Evolutionary conservation across 2,329 filamentous ascomycete genomes (phyloP), one percentile per base, ranked within the genome.

Genomic region (Colletotrichum navitas): DNA sequence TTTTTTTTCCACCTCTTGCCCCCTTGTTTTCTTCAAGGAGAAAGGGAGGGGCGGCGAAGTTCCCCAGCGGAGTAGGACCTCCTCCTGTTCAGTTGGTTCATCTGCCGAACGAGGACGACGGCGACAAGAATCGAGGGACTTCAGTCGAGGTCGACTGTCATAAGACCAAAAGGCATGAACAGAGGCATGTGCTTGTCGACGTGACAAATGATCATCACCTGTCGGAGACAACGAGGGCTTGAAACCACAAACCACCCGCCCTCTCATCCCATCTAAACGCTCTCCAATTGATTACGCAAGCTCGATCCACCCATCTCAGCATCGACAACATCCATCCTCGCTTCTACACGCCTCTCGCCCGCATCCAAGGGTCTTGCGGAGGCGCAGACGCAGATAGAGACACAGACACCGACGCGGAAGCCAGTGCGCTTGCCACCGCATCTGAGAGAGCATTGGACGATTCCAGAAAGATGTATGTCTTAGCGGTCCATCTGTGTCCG

Each of bases 261-360:
- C 62, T 32, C 49, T 61, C 39, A 41, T 18, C 1, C 39, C 5
- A 11, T 39, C 36, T 34, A 34, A 34, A 34, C 39, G 16, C 39
- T 56, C 55, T 61, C 41, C 67, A 61, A 36, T 39, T 49, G 56
- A 49, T 12, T 39, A 34, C 45, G 26, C 41, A 63, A 56, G n/a
- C 47, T 26, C 47, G 56, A 43, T 67, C 56, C 63, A 62, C 58
- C 61, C 41, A 43, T 63, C 26, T 34, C 68, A 63, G 43, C 41
- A 58, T 56, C 56, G n/a, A 62, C 63, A 55, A 52, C 21, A 26
- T 11, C 34, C 34, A 32, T 16, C 34, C 41, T 21, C 49, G 51
- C 32, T 16, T 29, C 63, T 2, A 32, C n/a, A 14, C 26, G 24
- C 18, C 18, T 41, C 26, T 51, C 26, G 26, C 45, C 43, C 11